Evolutionary conservation across 2,329 filamentous ascomycete genomes (phyloP), one percentile per base, ranked within the genome.

Genomic region (Calonectria honghensis): DNA sequence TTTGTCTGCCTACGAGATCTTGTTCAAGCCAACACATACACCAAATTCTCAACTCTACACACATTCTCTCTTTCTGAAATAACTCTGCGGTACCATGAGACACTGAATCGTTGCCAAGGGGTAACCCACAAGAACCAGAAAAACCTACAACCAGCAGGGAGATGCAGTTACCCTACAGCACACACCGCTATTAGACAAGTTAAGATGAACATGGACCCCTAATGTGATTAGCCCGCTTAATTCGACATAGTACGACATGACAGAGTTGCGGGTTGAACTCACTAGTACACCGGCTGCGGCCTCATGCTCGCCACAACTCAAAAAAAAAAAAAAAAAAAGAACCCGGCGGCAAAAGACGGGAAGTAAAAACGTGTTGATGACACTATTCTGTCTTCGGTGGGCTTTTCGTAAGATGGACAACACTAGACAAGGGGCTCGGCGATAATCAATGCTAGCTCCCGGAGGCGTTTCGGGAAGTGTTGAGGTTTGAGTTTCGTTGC

Each of bases 281-380:
- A 48, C 45, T 48, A 48, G 45, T 13, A 48, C 45, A 48, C 45
- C 39, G 24, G 57, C 57, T 63, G 57, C 37, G 24, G 57, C 35
- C 57, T 41, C 57, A 41, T 63, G 57, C 39, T 63, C 24, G 35
- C 35, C 57, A 18, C 57, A 63, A 63, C 57, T 63, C 57, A 63
- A 41, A 61, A 61, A n/a, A n/a, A 48, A 48, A 18, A n/a, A 48
- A 48, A 48, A 48, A 48, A 24, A 48, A 48, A 20, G 41, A 48
- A 48, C 41, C 45, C 37, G 39, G 41, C 57, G 37, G 52, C 35
- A 63, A 63, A 37, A 27, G 20, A 24, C 31, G 54, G 54, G 32
- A 59, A 29, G n/a, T 2, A 41, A 41, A 41, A 63, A 10, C n/a
- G n/a, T 39, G 18, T 14, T 27, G 57, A 39, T 27, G 57, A 6